Evolutionary conservation across 495 filamentous ascomycete genomes (phyloP).

Genomic region (Pyronema omphalodes): DNA sequence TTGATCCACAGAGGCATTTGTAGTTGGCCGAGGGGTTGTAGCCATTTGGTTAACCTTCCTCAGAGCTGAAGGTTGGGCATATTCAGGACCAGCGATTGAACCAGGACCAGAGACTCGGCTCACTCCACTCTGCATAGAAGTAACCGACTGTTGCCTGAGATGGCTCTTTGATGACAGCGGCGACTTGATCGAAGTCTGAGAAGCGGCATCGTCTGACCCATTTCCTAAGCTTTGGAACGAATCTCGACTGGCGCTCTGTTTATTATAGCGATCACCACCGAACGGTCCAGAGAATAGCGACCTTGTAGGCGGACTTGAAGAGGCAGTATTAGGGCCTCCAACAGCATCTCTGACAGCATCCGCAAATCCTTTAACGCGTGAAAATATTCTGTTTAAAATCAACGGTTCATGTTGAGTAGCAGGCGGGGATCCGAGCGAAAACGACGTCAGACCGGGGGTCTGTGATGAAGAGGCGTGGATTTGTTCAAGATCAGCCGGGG

Average conservation of each 20-base stretch:
- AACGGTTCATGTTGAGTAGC: conserved; percentile 15
- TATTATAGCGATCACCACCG: conserved; percentile 17
- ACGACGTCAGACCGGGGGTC: conserved; percentile 21
- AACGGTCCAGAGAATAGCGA: conserved; percentile 8
- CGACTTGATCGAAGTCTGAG: background rate
- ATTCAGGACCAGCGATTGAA: conserved; percentile 12
- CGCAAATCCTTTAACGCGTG: conserved; percentile 23
- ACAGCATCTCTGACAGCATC: conserved; percentile 20
- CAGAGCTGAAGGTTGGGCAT: conserved; percentile 15
- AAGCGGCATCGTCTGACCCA: background rate
- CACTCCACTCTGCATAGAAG: background rate
- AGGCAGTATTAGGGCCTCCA: conserved; percentile 5
- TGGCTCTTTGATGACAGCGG: background rate
- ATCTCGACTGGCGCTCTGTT: conserved; percentile 19
- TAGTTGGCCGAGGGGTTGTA: conserved; percentile 11
- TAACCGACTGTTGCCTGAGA: background rate
- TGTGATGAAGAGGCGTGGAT: conserved; percentile 24
- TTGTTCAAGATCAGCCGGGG: conserved; percentile 22
- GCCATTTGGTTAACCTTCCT: conserved; percentile 19
- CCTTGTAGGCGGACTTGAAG: background rate
- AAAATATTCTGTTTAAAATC: conserved; percentile 19
- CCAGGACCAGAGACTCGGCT: conserved; percentile 15
- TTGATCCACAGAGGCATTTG: conserved; percentile 17
- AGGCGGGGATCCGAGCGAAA: conserved; percentile 22
- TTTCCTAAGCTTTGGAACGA: conserved; percentile 7